Base-by-base conservation (phyloP, 352 stramenopile species). In the Pythium dissotocum region DNA sequence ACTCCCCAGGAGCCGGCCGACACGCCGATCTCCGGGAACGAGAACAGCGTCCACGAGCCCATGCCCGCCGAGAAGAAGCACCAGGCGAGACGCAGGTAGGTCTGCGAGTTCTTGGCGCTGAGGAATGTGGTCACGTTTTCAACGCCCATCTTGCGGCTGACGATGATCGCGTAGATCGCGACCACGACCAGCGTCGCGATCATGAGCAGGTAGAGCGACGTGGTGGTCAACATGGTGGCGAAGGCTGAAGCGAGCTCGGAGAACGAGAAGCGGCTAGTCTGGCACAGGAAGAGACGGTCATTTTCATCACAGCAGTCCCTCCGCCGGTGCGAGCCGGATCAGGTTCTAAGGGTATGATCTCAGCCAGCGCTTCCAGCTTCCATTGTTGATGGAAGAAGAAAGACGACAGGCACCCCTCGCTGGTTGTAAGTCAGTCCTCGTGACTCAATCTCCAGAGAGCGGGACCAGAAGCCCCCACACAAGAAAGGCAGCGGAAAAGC, bases 51-150 rank as follows among this genome's bases (percentile, higher is more conserved):
- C 74, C 83, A 90, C 12, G 83, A 90, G 62, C 85, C 85, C 71
- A 91, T 90, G 54, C 82, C 80, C 21, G 85, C 81, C 12, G 85
- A 81, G 69, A 94, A 94, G 58, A 94, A 85, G 65, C 85, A 91
- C 82, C 82, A 94, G n/a, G 76, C 85, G 14, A 91, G 75, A 26
- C 77, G 77, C 42, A 88, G 24, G 2, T 81, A 63, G 10, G 60
- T 72, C n/a, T 82, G 82, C 18, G 80, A 82, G 67, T 91, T 90
- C 65, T 88, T 91, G 16, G 85, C 85, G 61, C 82, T 89, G 61
- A 91, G 65, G 58, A 91, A 90, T 69, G 40, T 86, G 28, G 28
- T 30, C 28, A 30, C 28, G 1, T 30, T 30, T 30, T 30, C 28
- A 30, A 30, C 28, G 28, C 28, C 64, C 71, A 81, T 74, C 38